Evolutionary conservation across 192 early-diverging fungal species (phyloP), one percentile per base, ranked within the genome.

Genomic region (Physocladia obscura): DNA sequence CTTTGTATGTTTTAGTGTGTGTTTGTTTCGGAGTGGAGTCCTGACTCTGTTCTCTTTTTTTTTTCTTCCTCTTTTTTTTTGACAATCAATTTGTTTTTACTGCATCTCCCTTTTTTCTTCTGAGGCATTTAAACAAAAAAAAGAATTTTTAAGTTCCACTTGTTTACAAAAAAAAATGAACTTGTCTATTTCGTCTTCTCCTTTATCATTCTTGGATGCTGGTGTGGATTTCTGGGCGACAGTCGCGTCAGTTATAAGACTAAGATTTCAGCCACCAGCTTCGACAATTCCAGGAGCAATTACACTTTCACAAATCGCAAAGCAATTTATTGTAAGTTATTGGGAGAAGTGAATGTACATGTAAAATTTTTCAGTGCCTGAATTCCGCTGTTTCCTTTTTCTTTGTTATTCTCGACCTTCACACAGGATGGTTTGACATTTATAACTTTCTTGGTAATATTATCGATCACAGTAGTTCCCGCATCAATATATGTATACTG

Each of bases 311-410:
- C 34, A 54, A 56, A 30, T 68, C 38, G 19, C 56, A 2, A 68
- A 68, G 8, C 65, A 68, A 27, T 68, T 68, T 56, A 68, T 57
- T 13, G 65, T 65, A 52, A 30, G 26, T 36, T 6, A 35, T 62
- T 47, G 40, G 37, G 15, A 30, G 4, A 30, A 15, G 4, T 34
- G 57, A 15, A 59, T 59, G 30, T 4, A 8, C 35, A 4, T 35
- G 15, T 4, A 59, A 34, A 5, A 30, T 11, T n/a, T n/a, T n/a
- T n/a, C n/a, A n/a, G n/a, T n/a, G 24, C 26, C 24, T 24, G 8
- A 35, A 21, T 15, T 6, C 32, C 8, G 24, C 29, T 58, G 30
- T 8, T 8, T 8, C 24, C 4, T 35, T 13, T 47, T 22, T 13
- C 4, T 29, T 4, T 62, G n/a, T 27, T 27, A 13, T 27, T 34